phyloP scores from a whole-genome alignment of 2,329 filamentous ascomycete genomes.

The Pestalotiopsis sp. region DNA sequence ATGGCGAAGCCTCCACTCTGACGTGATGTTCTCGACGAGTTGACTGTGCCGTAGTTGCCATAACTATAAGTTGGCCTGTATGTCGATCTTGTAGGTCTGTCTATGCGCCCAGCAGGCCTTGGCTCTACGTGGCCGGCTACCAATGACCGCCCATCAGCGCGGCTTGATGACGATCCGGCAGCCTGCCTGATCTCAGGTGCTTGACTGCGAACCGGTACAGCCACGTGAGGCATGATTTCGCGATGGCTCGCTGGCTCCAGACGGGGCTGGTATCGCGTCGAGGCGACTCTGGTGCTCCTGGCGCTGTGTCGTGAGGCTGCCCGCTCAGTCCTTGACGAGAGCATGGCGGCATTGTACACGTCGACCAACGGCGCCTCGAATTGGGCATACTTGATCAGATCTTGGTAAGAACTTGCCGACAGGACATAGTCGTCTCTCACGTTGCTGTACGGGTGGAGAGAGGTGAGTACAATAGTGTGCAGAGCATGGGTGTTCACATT shows the following conservation, averaged over 20 bases:
- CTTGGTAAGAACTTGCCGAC: conserved; percentile 21
- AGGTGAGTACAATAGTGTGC: conserved; percentile 14
- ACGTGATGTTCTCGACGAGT: neutral
- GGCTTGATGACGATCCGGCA: no score
- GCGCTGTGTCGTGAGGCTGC: neutral
- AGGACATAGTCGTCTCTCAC: conserved; percentile 18
- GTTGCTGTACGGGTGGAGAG: conserved; percentile 18
- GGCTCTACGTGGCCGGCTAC: neutral
- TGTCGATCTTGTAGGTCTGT: neutral
- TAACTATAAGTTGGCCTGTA: neutral
- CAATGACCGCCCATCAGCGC: neutral
- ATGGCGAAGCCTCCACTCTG: neutral
- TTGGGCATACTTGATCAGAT: conserved; percentile 21
- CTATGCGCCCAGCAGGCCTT: neutral
- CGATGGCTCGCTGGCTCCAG: neutral
- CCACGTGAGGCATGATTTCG: neutral
- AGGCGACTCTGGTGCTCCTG: no score
- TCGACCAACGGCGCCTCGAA: conserved; percentile 15
- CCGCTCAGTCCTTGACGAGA: neutral
- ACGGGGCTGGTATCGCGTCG: neutral
- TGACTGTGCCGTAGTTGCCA: neutral
- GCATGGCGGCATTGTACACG: neutral
- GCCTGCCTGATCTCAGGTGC: neutral
- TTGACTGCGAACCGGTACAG: neutral
- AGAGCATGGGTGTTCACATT: conserved; percentile 20